Evolutionary conservation across 768 basidiomycete genomes (phyloP), one percentile per base, ranked within the genome.

Genomic region (Tubosaeta sp.): DNA sequence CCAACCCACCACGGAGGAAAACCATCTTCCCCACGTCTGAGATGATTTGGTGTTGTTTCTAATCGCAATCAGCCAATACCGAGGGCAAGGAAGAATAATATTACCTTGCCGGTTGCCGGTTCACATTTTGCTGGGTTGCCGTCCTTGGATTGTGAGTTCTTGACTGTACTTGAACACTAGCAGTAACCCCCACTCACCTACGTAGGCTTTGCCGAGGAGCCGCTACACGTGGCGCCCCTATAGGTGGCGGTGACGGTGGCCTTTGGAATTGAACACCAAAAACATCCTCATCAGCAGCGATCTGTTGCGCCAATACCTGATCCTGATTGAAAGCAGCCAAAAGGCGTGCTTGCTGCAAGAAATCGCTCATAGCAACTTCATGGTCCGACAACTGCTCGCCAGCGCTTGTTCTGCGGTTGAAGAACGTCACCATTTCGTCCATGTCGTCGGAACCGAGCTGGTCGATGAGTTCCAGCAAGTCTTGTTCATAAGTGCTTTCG

Each of bases 401-500:
- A 14, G 13, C 14, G 27, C 27, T 42, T 9, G 32, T 4, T 42
- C 53, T 52, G 22, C 6, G 44, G 2, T 43, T 29, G 27, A 57
- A 61, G 19, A 46, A 39, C 3, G 51, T 41, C 22, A 59, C 46
- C 0, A 63, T 49, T 19, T 57, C 59, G 25, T 67, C 55, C 12
- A 64, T 39, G 9, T 59, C 67, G 14, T 52, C 39, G 18, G 50
- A 36, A 10, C 31, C 53, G 31, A 67, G 59, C 13, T 65, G 48
- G 18, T 12, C 10, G n/a, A 69, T 11, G 29, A 67, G 56, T 3
- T 32, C 53, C 4, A 51, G 14, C 27, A 69, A 31, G 49, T 69
- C 67, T 0, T 55, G 54, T 29, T 67, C 67, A 19, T 67, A 63
- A 35, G 57, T 47, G 46, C 56, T 65, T 59, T 51, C 55, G 40